A percentile compares a stretch with the other conserved stretches of the same genome.
Evolutionary conservation across 352 stramenopile species (phyloP).

Genomic region (Pythium rhizo-oryzae): DNA sequence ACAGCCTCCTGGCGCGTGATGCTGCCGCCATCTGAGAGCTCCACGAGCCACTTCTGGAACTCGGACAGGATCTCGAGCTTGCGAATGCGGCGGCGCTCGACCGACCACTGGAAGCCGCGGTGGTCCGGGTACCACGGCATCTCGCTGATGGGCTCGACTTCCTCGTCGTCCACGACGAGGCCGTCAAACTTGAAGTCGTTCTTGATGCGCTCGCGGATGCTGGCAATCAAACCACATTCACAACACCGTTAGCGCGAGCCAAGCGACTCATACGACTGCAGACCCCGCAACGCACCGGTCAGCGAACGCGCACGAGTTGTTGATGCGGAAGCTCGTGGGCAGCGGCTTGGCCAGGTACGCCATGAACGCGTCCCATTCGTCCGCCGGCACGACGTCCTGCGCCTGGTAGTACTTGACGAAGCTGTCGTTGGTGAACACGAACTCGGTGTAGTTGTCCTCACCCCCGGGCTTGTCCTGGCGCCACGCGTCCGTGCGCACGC

Average conservation of each 20-base stretch:
- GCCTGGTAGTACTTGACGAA: slow-evolving; percentile 90
- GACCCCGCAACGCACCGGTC: slow-evolving; percentile 50
- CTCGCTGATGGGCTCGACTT: slow-evolving; percentile 76
- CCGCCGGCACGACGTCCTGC: slow-evolving; percentile 78
- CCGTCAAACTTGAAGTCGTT: slow-evolving; percentile 88
- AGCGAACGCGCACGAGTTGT: slow-evolving; percentile 86
- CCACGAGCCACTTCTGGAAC: slow-evolving; percentile 97
- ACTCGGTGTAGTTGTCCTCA: slow-evolving; percentile 80
- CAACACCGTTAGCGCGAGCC: too few relatives aligned
- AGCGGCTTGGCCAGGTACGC: slow-evolving; percentile 85
- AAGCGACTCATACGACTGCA: background rate
- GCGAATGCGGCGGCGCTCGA: slow-evolving; percentile 89
- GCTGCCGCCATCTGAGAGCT: slow-evolving; percentile 92
- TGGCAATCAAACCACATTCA: slow-evolving; percentile 23
- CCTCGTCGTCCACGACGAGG: slow-evolving; percentile 77
- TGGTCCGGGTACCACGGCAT: slow-evolving; percentile 92
- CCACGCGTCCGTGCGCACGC: slow-evolving; percentile 32
- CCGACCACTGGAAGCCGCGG: slow-evolving; percentile 89
- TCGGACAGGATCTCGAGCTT: slow-evolving; percentile 91
- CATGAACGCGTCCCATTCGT: slow-evolving; percentile 93
- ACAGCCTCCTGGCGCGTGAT: slow-evolving; percentile 99
- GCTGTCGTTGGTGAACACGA: slow-evolving; percentile 86
- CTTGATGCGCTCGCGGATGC: slow-evolving; percentile 85
- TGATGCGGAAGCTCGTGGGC: slow-evolving; percentile 94
- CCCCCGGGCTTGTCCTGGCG: slow-evolving; percentile 33